Evolutionary conservation across 768 basidiomycete genomes (phyloP), one percentile per base, ranked within the genome.

Genomic region (Pisolithus sp.): DNA sequence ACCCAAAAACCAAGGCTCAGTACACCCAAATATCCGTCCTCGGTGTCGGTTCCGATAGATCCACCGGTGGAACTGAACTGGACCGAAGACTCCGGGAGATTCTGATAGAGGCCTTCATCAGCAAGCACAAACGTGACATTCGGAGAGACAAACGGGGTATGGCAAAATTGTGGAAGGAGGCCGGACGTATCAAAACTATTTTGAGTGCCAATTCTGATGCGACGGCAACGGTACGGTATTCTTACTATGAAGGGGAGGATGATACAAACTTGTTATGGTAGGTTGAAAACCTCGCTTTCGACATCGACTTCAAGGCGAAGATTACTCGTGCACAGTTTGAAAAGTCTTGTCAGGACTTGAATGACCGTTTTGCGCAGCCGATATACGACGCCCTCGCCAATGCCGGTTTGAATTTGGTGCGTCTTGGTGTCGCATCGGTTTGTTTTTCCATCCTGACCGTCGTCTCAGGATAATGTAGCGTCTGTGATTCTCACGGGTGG

Each of bases 401-500:
- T 51, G 83, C 91, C 44, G 82, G 80, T 7, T 61, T 96, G 51
- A 77, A 76, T 10, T 61, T 90, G 68, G 88, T 88, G 63, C 7
- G 78, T 68, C 6, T 15, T 30, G 12, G 5, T 40, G 31, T 10
- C 31, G 15, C 44, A 42, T 9, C 2, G 12, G 41, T 47, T 4
- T n/a, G 6, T 3, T 9, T 21, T 20, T 20, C 2, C 5, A 26
- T 7, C 20, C 6, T 58, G 23, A 61, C 24, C 45, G 6, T n/a
- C 1, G 15, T n/a, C 17, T n/a, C 52, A 90, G 89, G 75, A 79
- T 46, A 79, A 94, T 58, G 75, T 96, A 57, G 79, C 85, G 5
- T 94, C 93, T 0, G 85, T 98, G 44, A 92, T 98, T 60, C 75
- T 98, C n/a, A 85, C 88, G 28, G 96, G 96, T 31, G 96, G 96